Conservation (phyloP, 805 yeast species). For the Spencermartinsiella europaea region DNA sequence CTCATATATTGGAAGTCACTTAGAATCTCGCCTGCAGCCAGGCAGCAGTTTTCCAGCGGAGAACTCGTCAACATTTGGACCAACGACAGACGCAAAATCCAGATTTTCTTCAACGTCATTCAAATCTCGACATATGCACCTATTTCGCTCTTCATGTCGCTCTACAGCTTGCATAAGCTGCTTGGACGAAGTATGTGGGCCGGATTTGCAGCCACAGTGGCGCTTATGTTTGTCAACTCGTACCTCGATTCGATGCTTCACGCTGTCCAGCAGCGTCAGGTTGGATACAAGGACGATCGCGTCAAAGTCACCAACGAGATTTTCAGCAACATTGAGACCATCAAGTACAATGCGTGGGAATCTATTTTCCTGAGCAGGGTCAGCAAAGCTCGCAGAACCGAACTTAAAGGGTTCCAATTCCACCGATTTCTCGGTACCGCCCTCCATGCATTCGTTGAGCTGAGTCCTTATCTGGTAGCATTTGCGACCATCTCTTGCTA, state of each 20-base stretch:
- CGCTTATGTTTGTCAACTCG: conserved; percentile 77
- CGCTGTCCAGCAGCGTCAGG: conserved; percentile 41
- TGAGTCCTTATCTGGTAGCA: conserved; percentile 86
- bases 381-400: conserved; percentile 77
- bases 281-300: conserved; percentile 84
- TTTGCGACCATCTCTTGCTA: conserved; percentile 81
- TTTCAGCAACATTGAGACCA: conserved; percentile 77
- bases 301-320: conserved; percentile 81
- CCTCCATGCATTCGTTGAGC: conserved; percentile 67
- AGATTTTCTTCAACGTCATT: conserved; percentile 76
- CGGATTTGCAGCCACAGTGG: conserved; percentile 69
- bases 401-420: conserved; percentile 64
- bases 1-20: conserved; percentile 61
- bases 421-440: conserved; percentile 58
- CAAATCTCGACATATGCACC: conserved; percentile 92
- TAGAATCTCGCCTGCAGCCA: conserved; percentile 56
- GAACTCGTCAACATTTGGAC: conserved; percentile 91
- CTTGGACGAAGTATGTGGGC: conserved; percentile 90
- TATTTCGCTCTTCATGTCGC: conserved; percentile 72
- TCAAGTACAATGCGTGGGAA: conserved; percentile 95
- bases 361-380: conserved; percentile 69
- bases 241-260: conserved; percentile 43
- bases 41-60: conserved; percentile 67
- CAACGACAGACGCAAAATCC: conserved; percentile 59
- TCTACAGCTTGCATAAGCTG: conserved; percentile 62